phyloP scores from a whole-genome alignment of 2,329 filamentous ascomycete species.

The Pseudocercospora vitis region DNA sequence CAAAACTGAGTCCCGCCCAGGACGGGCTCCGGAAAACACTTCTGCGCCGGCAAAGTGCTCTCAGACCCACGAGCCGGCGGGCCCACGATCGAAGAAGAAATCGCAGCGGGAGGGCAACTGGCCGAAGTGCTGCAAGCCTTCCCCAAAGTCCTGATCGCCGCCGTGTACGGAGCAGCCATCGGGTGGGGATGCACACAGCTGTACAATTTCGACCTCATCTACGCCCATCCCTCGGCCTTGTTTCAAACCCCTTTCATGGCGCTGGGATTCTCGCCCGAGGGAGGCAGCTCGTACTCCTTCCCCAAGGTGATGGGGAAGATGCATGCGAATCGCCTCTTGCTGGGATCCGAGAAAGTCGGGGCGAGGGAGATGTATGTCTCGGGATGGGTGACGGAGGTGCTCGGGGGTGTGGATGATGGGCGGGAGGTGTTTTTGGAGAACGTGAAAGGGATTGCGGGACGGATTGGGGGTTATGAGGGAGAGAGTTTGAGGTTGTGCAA shows the following conservation, averaged over 20 bases:
- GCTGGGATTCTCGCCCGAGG: conserved; percentile 6
- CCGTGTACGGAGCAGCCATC: conserved; percentile 10
- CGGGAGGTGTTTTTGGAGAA: conserved; percentile 1
- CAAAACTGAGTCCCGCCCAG: background rate
- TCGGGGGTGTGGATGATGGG: background rate
- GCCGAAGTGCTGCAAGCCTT: conserved; percentile 5
- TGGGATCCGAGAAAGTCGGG: conserved; percentile 2
- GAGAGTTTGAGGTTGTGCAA: conserved; percentile 6
- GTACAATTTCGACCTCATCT: conserved; percentile 11
- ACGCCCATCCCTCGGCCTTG: conserved; percentile 5
- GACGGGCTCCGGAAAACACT: background rate
- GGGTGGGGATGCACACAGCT: conserved; percentile 14
- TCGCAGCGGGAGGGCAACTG: conserved; percentile 5
- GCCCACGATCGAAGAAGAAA: conserved; percentile 10
- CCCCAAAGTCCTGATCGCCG: conserved; percentile 12
- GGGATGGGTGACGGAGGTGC: conserved; percentile 10
- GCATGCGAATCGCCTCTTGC: conserved; percentile 5
- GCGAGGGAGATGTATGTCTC: conserved; percentile 9
- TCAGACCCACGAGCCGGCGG: background rate
- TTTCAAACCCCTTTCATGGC: conserved; percentile 10
- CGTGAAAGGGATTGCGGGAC: conserved; percentile 1
- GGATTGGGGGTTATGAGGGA: conserved; percentile 1
- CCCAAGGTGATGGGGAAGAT: conserved; percentile 7
- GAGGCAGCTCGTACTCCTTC: background rate
- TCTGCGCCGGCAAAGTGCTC: conserved; percentile 9